A percentile compares a stretch with the other conserved stretches of the same genome.
phyloP scores from a whole-genome alignment of 2,329 filamentous ascomycete genomes.

The Fusarium torulosum region DNA sequence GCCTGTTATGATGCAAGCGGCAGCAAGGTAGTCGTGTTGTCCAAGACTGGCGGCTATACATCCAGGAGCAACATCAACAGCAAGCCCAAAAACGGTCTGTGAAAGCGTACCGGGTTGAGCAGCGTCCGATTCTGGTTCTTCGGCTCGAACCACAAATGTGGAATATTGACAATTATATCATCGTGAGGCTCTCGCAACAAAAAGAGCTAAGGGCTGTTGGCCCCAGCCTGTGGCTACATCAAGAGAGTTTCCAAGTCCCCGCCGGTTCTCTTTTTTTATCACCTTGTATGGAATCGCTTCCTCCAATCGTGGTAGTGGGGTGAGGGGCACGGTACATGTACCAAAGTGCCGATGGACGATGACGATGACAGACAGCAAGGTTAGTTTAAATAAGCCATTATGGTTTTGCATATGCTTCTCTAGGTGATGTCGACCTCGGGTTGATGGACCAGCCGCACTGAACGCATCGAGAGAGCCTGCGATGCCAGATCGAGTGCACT shows the following conservation, averaged over 20 bases:
- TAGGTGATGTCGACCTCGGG: neutral
- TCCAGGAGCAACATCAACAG: conserved; percentile 1
- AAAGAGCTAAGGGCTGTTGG: conserved; percentile 21
- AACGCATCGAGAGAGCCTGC: neutral
- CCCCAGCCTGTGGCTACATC: conserved; percentile 17
- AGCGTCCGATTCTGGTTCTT: conserved; percentile 13
- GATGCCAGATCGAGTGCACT: conserved; percentile 4
- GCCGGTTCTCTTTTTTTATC: conserved; percentile 23
- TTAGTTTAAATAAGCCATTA: conserved; percentile 3
- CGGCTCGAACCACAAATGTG: conserved; percentile 3
- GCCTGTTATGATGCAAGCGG: conserved; percentile 21
- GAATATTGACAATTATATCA: conserved; percentile 1
- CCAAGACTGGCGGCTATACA: conserved; percentile 17
- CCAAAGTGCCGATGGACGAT: conserved; percentile 35
- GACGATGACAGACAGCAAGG: conserved; percentile 24
- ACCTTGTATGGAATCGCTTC: neutral
- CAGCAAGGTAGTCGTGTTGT: conserved; percentile 3
- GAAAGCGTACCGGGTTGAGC: conserved; percentile 7
- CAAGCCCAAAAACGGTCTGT: neutral
- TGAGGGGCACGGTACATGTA: conserved; percentile 4
- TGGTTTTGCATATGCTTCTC: conserved; percentile 10
- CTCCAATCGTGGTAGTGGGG: conserved; percentile 1
- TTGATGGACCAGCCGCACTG: conserved; percentile 3
- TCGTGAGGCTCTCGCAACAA: conserved; percentile 14
- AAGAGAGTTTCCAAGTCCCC: conserved; percentile 10